Conservation (phyloP, 768 basidiomycete species). For the Auriscalpium microsporum region DNA sequence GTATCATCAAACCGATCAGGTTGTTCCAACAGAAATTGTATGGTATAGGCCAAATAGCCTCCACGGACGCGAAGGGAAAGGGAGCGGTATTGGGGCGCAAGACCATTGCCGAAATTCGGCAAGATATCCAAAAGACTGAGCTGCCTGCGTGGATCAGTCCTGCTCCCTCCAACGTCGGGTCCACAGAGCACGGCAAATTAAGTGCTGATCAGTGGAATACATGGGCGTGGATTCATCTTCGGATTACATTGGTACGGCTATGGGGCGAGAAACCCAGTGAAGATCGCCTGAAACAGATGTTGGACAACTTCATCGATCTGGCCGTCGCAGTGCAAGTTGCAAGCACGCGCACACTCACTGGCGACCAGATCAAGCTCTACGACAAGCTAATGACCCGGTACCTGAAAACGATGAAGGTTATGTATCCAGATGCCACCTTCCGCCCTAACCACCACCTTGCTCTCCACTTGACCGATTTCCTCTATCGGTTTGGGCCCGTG, state of each 20-base stretch:
- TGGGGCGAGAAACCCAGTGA: slow-evolving; percentile 12
- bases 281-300: background rate
- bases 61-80: too few relatives aligned
- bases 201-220: slow-evolving; percentile 19
- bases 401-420: slow-evolving; percentile 18
- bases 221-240: slow-evolving; percentile 12
- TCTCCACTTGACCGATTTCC: slow-evolving; percentile 28
- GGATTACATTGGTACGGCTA: slow-evolving; percentile 15
- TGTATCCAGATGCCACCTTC: slow-evolving; percentile 24
- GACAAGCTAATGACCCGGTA: slow-evolving; percentile 25
- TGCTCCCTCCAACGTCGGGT: slow-evolving; percentile 11
- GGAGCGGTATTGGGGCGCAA: too few relatives aligned
- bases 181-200: slow-evolving; percentile 16
- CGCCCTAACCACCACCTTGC: slow-evolving; percentile 33
- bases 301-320: slow-evolving; percentile 23
- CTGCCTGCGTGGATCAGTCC: slow-evolving; percentile 19
- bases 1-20: too few relatives aligned
- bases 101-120: slow-evolving; percentile 1
- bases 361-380: slow-evolving; percentile 18
- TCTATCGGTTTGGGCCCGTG: slow-evolving; percentile 27
- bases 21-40: too few relatives aligned
- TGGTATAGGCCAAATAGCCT: too few relatives aligned
- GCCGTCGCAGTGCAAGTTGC: slow-evolving; percentile 27
- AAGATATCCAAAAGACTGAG: slow-evolving; percentile 13
- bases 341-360: slow-evolving; percentile 17